Conservation (phyloP, 371 early-diverging fungal genomes). For the Basidiobolus meristosporus region DNA sequence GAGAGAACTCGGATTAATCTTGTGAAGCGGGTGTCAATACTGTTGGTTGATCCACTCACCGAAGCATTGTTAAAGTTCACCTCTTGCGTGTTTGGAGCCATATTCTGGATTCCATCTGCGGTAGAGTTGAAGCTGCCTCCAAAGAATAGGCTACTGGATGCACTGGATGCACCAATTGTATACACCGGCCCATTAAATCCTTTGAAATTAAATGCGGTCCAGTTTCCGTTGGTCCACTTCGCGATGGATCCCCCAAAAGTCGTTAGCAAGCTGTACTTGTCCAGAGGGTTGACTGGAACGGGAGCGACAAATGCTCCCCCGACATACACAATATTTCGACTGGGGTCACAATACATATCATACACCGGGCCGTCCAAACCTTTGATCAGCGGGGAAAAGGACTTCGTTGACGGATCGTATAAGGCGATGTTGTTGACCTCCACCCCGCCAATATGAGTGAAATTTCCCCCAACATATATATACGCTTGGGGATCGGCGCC, state of each 20-base stretch:
- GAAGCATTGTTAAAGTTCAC: conserved; percentile 7
- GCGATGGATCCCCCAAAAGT: conserved; percentile 31
- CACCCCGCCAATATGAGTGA: conserved; percentile 1
- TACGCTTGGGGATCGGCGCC: not conserved
- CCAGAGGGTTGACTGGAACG: conserved; percentile 1
- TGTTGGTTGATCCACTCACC: conserved; percentile 2
- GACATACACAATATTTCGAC: conserved; percentile 18
- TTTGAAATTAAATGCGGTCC: conserved; percentile 32
- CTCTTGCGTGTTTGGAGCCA: conserved; percentile 10
- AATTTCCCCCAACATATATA: conserved; percentile 6
- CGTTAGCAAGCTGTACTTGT: not conserved
- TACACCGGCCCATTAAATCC: conserved; percentile 33
- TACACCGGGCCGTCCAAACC: conserved; percentile 56
- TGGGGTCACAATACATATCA: conserved; percentile 32
- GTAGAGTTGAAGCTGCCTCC: conserved; percentile 27
- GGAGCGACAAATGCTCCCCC: conserved; percentile 27
- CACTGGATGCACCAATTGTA: conserved; percentile 12
- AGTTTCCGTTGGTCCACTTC: conserved; percentile 20
- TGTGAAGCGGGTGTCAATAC: not conserved
- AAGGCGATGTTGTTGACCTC: conserved; percentile 26
- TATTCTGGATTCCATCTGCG: conserved; percentile 9
- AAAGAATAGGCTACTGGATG: conserved; percentile 15
- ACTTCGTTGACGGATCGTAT: conserved; percentile 17
- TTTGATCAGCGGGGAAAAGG: conserved; percentile 17
- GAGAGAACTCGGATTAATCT: not conserved